Evolutionary conservation across 345 rosid genomes (phyloP), one percentile per base, ranked within the genome.

Genomic region (Chamaenerion angustifolium): DNA sequence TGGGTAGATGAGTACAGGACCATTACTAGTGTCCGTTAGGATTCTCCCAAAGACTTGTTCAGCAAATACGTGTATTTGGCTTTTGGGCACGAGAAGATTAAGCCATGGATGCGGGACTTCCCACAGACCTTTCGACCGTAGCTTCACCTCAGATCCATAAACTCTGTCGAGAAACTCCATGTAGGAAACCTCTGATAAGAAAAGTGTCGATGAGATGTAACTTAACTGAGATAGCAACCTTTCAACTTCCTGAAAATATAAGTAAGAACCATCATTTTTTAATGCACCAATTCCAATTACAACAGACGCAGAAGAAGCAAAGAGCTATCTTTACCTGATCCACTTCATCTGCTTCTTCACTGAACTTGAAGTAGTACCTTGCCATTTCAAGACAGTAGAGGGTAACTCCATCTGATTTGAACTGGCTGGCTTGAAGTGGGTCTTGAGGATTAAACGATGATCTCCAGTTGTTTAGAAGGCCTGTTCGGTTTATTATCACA

Each of bases 41-140:
- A 86, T 83, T 27, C 71, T 81, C 25, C 88, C 84, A 57, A 90
- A 90, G 10, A 90, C 94, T 44, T 62, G 81, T 63, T 57, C 62
- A 5, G 95, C 95, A 66, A 90, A 90, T 3, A 54, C 68, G 11
- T 73, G 64, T 44, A 86, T 66, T 61, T 57, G 79, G 71, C 94
- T 83, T 67, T 70, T 68, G 25, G 98, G 95, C 12, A 90, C 71
- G 21, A 86, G 80, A 43, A 90, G 98, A 69, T 90, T 90, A 49
- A 90, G 86, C 98, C 98, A 90, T 59, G 95, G 98, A 62, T 90
- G 95, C 3, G 98, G 95, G 57, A 90, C 86, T 68, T 86, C 95
- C 98, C 94, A 90, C 48, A 86, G 73, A 56, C 98, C 98, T 66
- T 81, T 83, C 12, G 92, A 72, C 59, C 85, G 58, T 15, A 90